Evolutionary conservation across 2,329 filamentous ascomycete genomes (phyloP), one percentile per base, ranked within the genome.

Genomic region (Berkeleyomyces basicola): DNA sequence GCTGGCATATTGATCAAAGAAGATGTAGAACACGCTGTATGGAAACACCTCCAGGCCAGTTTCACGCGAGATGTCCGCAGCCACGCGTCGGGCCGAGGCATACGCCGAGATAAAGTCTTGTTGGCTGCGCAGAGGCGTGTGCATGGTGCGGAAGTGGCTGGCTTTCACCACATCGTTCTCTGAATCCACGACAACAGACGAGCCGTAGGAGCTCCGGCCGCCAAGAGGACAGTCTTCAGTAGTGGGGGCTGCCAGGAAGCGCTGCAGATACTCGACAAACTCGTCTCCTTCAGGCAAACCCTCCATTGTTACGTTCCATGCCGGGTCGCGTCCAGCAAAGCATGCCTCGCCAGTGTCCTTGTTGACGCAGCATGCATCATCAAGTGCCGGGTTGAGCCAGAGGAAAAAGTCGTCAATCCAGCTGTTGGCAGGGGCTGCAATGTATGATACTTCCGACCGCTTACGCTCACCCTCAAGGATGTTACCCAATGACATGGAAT

Each of bases 381-480:
- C 74, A 51, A 89, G 81, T 60, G 84, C 81, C 0, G 93, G 93
- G 68, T 97, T 95, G n/a, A 97, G 77, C 92, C 93, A 99, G 65
- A 89, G 81, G 74, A 97, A 90, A 74, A 90, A 97, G 71, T 99
- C 93, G 67, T 99, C 93, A 16, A 99, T 82, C 93, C 93, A 99
- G 72, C 88, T 96, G 2, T 95, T 93, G 0, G 92, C 85, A 0
- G 90, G 87, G 7, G 91, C 85, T 5, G 90, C 82, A 67, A 99
- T 89, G 72, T 90, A 97, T 0, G 90, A 96, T 1, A 92, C 78
- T 5, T 95, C 82, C 0, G 90, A 81, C 44, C 93, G 83, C 75
- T 96, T 97, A 9, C 93, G 84, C 74, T 99, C 95, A 68, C 93
- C 88, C 71, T 99, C 95, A 3, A 99, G 78, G 1, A 96, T 85